These are phyloP conservation scores for Diphasiastrum complanatum DNA, from an alignment of 83 land plant genomes.

Conservation along the genomic window DNA sequence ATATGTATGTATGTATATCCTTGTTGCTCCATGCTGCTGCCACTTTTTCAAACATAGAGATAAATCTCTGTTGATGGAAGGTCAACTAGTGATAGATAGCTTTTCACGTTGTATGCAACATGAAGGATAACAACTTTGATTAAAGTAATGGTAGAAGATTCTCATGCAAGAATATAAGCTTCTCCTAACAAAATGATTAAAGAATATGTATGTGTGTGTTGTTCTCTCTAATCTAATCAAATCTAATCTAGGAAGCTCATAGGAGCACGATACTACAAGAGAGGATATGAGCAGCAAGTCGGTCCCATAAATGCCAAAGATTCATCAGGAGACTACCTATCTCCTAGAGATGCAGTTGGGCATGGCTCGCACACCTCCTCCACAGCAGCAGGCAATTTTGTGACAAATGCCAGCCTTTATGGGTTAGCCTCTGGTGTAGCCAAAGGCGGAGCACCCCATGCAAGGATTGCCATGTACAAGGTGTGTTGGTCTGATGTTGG, in stretches of 20 bases:
- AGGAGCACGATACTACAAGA: slow-evolving; percentile 60
- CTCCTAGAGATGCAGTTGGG: slow-evolving; percentile 69
- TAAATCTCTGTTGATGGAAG: too few relatives aligned
- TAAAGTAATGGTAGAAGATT: too few relatives aligned
- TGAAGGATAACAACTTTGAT: not conserved
- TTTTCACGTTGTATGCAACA: not conserved
- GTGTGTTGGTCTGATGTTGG: slow-evolving; percentile 59
- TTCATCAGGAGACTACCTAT: slow-evolving; percentile 25
- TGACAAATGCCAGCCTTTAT: slow-evolving; percentile 42
- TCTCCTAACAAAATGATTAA: too few relatives aligned
- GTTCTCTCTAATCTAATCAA: too few relatives aligned
- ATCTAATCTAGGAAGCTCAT: slow-evolving; percentile 45
- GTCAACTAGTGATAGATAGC: too few relatives aligned
- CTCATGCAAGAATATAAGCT: too few relatives aligned
- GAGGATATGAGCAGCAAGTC: slow-evolving; percentile 42
- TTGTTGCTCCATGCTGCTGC: not conserved
- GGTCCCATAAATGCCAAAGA: not conserved
- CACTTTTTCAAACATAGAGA: not conserved
- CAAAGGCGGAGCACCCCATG: slow-evolving; percentile 66
- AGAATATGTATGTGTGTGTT: too few relatives aligned
- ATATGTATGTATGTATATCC: too few relatives aligned
- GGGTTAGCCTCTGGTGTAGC: slow-evolving; percentile 60
- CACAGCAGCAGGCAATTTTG: slow-evolving; percentile 60
- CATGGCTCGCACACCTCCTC: slow-evolving; percentile 78
- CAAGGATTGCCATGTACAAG: slow-evolving; percentile 70